Percentiles rank a stretch among this genome's conserved stretches.
These are phyloP conservation scores for Russula dissimulans DNA, from an alignment of 768 basidiomycete species.

Conservation along the genomic window DNA sequence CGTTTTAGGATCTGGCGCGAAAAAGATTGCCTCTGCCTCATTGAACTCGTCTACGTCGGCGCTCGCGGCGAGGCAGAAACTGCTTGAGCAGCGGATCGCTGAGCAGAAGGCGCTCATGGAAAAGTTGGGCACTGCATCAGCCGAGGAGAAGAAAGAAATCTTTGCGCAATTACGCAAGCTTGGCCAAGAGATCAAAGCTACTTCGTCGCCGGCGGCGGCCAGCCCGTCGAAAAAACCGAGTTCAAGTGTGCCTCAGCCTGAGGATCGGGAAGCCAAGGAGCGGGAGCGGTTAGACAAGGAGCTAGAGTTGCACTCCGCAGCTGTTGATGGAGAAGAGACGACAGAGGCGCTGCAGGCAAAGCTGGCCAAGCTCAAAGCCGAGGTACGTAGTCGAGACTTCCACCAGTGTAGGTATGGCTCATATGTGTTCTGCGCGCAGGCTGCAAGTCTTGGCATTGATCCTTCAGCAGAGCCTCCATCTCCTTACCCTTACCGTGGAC, in stretches of 20 bases:
- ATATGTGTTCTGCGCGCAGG: conserved; percentile 32
- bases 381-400: conserved; percentile 39
- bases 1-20: conserved; percentile 25
- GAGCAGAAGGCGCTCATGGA: conserved; percentile 85
- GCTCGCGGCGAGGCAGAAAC: conserved; percentile 65
- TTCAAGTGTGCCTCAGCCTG: conserved; percentile 24
- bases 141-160: conserved; percentile 71
- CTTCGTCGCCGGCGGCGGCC: conserved; percentile 25
- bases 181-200: conserved; percentile 65
- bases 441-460: conserved; percentile 60
- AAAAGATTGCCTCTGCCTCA: conserved; percentile 28
- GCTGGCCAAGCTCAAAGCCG: conserved; percentile 67
- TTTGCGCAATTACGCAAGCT: conserved; percentile 69
- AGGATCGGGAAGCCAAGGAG: conserved; percentile 47
- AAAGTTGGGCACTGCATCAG: conserved; percentile 49
- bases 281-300: conserved; percentile 72
- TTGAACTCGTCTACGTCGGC: conserved; percentile 33
- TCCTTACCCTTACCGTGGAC: conserved; percentile 42
- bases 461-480: conserved; percentile 31
- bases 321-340: conserved; percentile 38
- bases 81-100: conserved; percentile 71
- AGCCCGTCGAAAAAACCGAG: conserved; percentile 22
- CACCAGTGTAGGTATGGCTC: not conserved
- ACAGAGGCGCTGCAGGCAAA: conserved; percentile 68
- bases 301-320: conserved; percentile 55